These are phyloP conservation scores for Craspedostauros australis DNA, from an alignment of 108 stramenopile genomes.

Conservation along the genomic window DNA sequence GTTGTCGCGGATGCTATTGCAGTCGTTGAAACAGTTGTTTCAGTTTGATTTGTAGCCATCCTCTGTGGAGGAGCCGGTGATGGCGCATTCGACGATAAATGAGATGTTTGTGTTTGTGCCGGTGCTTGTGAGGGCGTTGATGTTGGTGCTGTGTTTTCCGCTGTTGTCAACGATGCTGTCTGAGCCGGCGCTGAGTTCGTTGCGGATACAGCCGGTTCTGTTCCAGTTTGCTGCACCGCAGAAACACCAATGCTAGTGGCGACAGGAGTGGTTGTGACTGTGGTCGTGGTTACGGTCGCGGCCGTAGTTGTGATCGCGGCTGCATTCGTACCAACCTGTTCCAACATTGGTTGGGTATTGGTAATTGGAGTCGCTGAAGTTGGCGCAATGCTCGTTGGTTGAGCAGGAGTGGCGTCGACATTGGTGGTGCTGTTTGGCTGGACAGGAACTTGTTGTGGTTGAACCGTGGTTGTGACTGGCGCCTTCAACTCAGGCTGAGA, in stretches of 20 bases:
- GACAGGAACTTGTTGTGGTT: not conserved
- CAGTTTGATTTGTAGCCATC: not conserved
- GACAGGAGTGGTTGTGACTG: not conserved
- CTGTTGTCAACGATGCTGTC: not conserved
- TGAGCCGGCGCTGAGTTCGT: too few relatives aligned
- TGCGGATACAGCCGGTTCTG: too few relatives aligned
- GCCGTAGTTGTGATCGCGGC: not conserved
- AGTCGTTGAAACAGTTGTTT: not conserved
- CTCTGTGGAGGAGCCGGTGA: not conserved
- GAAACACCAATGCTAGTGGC: too few relatives aligned
- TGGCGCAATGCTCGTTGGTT: not conserved
- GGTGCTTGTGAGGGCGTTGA: not conserved
- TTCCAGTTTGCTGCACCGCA: too few relatives aligned
- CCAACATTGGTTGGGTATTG: not conserved
- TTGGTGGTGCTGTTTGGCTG: not conserved
- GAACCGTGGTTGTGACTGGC: too few relatives aligned
- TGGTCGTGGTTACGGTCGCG: not conserved
- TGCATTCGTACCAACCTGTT: not conserved
- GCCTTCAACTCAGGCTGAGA: too few relatives aligned
- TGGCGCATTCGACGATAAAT: not conserved
- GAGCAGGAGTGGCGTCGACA: not conserved
- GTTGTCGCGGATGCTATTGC: not conserved
- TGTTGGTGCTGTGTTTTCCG: conserved; percentile 1
- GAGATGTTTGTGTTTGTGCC: not conserved
- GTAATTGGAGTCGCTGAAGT: not conserved